Evolutionary conservation across 2,329 filamentous ascomycete genomes (phyloP), one percentile per base, ranked within the genome.

Genomic region (Aspergillus pseudoviridinutans): DNA sequence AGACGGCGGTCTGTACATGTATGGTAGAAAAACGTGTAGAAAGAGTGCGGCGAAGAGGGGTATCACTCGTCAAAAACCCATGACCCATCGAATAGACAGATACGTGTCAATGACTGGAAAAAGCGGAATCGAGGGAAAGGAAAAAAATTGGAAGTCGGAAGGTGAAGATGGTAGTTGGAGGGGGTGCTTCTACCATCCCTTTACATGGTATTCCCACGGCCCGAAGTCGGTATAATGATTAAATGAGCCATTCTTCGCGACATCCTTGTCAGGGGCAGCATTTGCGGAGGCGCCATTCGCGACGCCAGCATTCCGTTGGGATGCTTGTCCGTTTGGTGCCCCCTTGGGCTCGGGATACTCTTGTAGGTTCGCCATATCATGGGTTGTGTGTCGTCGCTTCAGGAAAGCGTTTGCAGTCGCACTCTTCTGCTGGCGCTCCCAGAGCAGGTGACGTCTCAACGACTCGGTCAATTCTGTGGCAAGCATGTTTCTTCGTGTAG

Each of bases 391-490:
- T 58, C 91, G 84, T 61, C 93, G 86, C 80, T 96, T 95, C 57
- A 96, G 82, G 55, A 93, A 90, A 1, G 92, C 91, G 62, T 93
- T 92, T 67, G 88, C 90, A 7, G 91, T 93, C 35, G 90, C 89
- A 58, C 91, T 91, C 82, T 94, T 96, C 71, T 97, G 93, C 70
- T 96, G 91, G 53, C 94, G 88, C 74, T 99, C 94, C 90, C 91
- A 96, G 17, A 97, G 84, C 17, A 99, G 86, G 67, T 97, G 90
- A 66, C 92, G 90, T 24, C 94, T 87, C 3, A 99, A 86, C 24
- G 91, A 96, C 72, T 96, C 92, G 2, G 93, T 97, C 55, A 99
- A 80, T 78, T 99, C 94, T 0, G 91, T 95, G 8, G 91, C 89
- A 56, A 99, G 83, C 94, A 99, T 99, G 75, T 97, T 95, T 59